These are phyloP conservation scores for Fraxinus pennsylvanica DNA, from an alignment of 257 asterid genomes.

Conservation along the genomic window DNA sequence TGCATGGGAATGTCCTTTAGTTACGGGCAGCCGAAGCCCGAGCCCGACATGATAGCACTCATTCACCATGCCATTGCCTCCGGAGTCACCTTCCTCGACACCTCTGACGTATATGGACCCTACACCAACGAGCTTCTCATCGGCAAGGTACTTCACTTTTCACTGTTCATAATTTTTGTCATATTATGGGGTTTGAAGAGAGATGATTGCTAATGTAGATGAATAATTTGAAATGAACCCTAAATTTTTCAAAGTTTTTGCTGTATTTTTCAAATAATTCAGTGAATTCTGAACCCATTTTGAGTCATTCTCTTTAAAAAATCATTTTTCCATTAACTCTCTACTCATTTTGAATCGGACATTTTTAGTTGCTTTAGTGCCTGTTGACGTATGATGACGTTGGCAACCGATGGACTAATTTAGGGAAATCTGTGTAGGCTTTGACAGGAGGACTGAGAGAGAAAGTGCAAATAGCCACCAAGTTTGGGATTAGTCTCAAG, in stretches of 20 bases:
- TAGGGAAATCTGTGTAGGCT: slow-evolving; percentile 24
- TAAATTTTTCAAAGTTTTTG: not conserved
- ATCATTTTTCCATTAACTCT: too few relatives aligned
- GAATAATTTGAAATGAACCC: not conserved
- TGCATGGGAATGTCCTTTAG: slow-evolving; percentile 41
- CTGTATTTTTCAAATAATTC: not conserved
- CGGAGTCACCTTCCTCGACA: slow-evolving; percentile 41
- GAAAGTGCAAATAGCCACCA: slow-evolving; percentile 34
- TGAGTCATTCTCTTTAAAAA: too few relatives aligned
- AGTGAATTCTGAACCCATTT: not conserved
- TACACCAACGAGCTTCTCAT: slow-evolving; percentile 36
- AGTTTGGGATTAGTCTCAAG: slow-evolving; percentile 14
- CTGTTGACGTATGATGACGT: not conserved
- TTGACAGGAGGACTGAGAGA: slow-evolving; percentile 31
- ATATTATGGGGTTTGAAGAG: not conserved
- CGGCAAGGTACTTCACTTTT: slow-evolving; percentile 35
- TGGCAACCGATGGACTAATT: too few relatives aligned
- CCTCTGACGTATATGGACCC: slow-evolving; percentile 40
- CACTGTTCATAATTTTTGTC: not conserved
- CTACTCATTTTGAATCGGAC: too few relatives aligned
- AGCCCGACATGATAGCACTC: slow-evolving; percentile 38
- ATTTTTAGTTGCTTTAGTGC: not conserved
- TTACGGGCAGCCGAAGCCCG: slow-evolving; percentile 39
- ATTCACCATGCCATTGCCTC: slow-evolving; percentile 35
- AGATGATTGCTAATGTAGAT: not conserved